phyloP scores from a whole-genome alignment of 306 rosid genomes.

The Geum urbanum region DNA sequence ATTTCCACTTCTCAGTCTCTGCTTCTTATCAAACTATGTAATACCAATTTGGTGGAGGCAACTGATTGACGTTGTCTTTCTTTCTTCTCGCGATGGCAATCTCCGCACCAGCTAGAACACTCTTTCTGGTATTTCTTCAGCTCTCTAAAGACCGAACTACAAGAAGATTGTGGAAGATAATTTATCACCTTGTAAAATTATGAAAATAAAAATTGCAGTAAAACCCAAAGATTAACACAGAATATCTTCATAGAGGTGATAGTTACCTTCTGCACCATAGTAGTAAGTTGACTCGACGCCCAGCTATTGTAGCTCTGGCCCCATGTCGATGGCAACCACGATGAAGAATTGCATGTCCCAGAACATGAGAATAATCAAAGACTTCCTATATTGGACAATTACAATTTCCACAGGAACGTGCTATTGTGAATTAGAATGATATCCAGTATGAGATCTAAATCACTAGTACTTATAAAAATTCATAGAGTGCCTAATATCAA shows the following conservation, averaged over 20 bases:
- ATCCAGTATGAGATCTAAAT: background rate
- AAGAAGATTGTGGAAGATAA: conserved; percentile 24
- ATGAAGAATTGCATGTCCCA: conserved; percentile 84
- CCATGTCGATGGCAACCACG: conserved; percentile 92
- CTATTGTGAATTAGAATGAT: background rate
- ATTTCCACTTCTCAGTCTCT: background rate
- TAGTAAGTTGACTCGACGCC: conserved; percentile 68
- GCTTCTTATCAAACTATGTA: conserved; percentile 15
- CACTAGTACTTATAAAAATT: background rate
- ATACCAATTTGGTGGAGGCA: conserved; percentile 66
- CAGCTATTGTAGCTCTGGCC: conserved; percentile 80
- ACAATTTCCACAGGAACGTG: background rate
- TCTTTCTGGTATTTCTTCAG: conserved; percentile 65
- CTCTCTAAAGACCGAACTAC: conserved; percentile 79
- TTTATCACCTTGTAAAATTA: background rate
- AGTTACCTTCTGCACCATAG: conserved; percentile 93
- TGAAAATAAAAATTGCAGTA: conserved; percentile 1
- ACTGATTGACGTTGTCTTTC: conserved; percentile 54
- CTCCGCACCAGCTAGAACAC: conserved; percentile 82
- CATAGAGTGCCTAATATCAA: background rate
- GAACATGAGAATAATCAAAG: conserved; percentile 69
- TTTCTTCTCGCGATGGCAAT: conserved; percentile 70
- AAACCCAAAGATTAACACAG: background rate
- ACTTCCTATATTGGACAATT: conserved; percentile 48
- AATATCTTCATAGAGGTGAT: conserved; percentile 7